Conservation (phyloP, 2,329 filamentous ascomycete genomes). For the Aspergillus calidoustus region DNA sequence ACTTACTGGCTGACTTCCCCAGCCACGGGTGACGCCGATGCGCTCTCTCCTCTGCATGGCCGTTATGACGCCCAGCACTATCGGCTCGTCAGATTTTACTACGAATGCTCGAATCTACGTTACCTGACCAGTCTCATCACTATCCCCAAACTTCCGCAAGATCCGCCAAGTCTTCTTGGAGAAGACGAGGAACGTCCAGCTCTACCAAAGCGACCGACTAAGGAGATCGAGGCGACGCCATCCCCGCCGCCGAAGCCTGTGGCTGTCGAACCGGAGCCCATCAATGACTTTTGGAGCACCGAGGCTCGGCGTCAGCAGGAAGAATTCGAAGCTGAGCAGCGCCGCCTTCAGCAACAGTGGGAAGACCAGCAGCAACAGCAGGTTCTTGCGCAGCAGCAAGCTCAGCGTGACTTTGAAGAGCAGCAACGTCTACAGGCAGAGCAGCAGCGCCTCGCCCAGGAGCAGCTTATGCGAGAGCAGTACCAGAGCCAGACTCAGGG, state of each 20-base stretch:
- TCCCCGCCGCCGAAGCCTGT: conserved; percentile 69
- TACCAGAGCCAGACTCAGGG: conserved; percentile 93
- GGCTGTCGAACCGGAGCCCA: conserved; percentile 83
- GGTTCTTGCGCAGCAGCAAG: conserved; percentile 79
- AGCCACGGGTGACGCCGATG: conserved; percentile 93
- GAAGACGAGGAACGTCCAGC: conserved; percentile 85
- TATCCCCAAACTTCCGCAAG: conserved; percentile 92
- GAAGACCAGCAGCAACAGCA: conserved; percentile 80
- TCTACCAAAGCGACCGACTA: conserved; percentile 74
- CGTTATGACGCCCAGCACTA: conserved; percentile 97
- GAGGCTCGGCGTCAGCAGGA: conserved; percentile 89
- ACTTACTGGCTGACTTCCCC: conserved; percentile 18
- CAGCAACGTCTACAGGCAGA: conserved; percentile 87
- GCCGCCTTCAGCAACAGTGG: conserved; percentile 83
- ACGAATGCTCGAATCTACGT: conserved; percentile 96
- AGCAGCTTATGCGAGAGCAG: conserved; percentile 86
- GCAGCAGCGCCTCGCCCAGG: conserved; percentile 87
- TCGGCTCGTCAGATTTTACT: conserved; percentile 96
- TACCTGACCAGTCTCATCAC: conserved; percentile 97
- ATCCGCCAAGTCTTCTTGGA: conserved; percentile 84
- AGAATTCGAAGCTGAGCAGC: conserved; percentile 93
- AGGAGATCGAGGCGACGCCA: conserved; percentile 71
- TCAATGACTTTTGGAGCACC: conserved; percentile 97
- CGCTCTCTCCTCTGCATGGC: conserved; percentile 81
- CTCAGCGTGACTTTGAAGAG: conserved; percentile 94